A percentile compares a stretch with the other conserved stretches of the same genome.
Evolutionary conservation across 2,329 filamentous ascomycete genomes (phyloP).

Genomic region (Cladosporium cucumerinum): DNA sequence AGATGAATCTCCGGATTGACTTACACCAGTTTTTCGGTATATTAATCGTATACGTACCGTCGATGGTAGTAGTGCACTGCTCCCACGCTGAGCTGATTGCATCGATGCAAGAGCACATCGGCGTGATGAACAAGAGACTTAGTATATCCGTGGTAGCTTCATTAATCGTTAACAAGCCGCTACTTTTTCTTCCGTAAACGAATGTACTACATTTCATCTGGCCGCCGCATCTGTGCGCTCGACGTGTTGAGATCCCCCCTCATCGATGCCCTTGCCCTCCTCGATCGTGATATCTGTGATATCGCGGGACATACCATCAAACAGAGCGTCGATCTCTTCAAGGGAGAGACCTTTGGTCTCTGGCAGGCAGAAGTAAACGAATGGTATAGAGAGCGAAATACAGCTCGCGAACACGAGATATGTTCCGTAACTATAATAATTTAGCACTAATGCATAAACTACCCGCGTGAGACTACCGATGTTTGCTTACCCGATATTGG

Average conservation of each 20-base stretch:
- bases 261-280: slow-evolving; percentile 24
- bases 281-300: slow-evolving; percentile 31
- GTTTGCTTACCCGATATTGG: slow-evolving; percentile 1
- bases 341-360: slow-evolving; percentile 41
- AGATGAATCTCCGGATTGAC: no score
- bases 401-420: slow-evolving; percentile 26
- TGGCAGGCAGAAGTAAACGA: slow-evolving; percentile 39
- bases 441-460: neutral
- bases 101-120: neutral
- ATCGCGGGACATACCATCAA: slow-evolving; percentile 46
- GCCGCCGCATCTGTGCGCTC: neutral
- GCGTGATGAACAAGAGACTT: neutral
- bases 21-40: no score
- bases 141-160: neutral
- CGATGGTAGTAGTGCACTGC: no score
- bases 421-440: slow-evolving; percentile 13
- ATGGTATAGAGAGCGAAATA: slow-evolving; percentile 28
- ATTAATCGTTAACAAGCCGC: neutral
- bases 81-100: no score
- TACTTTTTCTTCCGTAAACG: neutral
- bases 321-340: slow-evolving; percentile 36
- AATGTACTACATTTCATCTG: neutral
- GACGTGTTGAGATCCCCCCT: neutral
- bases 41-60: no score
- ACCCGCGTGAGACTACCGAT: neutral